Base-by-base conservation (phyloP, 2,329 filamentous ascomycete genomes). In the Alternaria brassicicola region DNA sequence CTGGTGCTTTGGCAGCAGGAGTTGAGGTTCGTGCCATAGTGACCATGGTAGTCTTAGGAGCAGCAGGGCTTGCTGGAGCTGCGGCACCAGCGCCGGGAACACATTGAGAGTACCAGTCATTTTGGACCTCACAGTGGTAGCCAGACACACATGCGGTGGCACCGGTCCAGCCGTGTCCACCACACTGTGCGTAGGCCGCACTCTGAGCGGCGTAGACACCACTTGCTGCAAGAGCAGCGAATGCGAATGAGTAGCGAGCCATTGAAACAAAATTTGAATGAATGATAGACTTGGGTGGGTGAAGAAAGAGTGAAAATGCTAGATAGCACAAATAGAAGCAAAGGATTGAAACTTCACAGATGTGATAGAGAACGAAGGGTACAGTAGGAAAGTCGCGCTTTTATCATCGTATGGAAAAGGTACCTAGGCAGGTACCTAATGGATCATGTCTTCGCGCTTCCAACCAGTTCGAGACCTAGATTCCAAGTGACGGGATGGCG, bases 91-190 rank as follows among this genome's bases (percentile, higher is more conserved):
- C 30, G 10, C 43, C 30, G 35, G 43, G 43, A 35, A 61, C n/a
- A 56, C 80, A 81, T 65, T 81, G 80, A 30, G 63, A 75, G 68
- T 81, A 81, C 61, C 75, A 81, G 1, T 70, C 64, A 66, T 81
- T 81, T 21, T 54, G 61, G 3, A 61, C 57, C 31, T 72, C 65
- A 67, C 80, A 81, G 4, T 65, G 64, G 25, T 59, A 64, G 8
- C 78, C 79, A 36, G 67, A 53, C 2, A 73, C 72, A 50, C 79
- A 81, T 13, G 64, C 51, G 0, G 70, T 76, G 2, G 74, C 51
- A 13, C 79, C 80, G 6, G 66, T 75, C 53, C 65, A 81, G 50
- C 70, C 73, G 17, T 65, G 66, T n/a, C 80, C 80, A 60, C 79
- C 80, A 62, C 80, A 81, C 63, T 79, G 79, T 23, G 43, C 31